These are phyloP conservation scores for Willaertia magna DNA, from an alignment of 208 protist species.

Conservation along the genomic window DNA sequence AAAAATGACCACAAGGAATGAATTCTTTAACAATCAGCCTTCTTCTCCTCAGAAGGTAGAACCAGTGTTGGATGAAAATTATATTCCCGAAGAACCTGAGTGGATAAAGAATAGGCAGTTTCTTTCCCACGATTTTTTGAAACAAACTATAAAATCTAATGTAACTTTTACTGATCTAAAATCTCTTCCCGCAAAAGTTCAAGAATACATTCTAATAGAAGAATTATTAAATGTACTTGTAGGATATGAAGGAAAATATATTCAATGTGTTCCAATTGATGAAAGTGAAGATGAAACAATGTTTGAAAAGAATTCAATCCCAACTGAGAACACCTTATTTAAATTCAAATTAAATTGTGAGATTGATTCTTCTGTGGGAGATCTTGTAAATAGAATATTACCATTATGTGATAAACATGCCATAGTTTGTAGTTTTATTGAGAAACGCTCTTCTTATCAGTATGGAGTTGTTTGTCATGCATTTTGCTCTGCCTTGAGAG, in stretches of 20 bases:
- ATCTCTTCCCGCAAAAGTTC: background rate
- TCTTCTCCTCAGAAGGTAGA: too few species aligned
- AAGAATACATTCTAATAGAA: background rate
- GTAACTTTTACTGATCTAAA: background rate
- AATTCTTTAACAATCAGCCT: too few species aligned
- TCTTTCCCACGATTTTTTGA: background rate
- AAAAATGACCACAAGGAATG: too few species aligned
- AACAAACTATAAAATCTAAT: background rate
- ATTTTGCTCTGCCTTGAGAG: constrained; percentile 9
- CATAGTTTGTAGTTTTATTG: constrained; percentile 17
- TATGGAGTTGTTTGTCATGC: constrained; percentile 27
- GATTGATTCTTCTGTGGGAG: background rate
- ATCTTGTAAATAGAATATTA: constrained; percentile 17
- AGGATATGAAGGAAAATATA: constrained; percentile 6
- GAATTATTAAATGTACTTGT: background rate
- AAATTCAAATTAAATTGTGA: background rate
- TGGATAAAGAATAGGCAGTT: background rate
- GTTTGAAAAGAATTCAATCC: background rate
- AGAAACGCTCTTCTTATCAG: constrained; percentile 18
- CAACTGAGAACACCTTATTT: background rate
- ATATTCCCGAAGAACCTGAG: background rate
- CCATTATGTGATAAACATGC: constrained; percentile 21
- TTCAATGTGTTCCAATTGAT: background rate
- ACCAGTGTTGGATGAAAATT: background rate
- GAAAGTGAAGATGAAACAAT: background rate